Evolutionary conservation across 495 filamentous ascomycete genomes (phyloP).

Genomic region (Letharia columbiana): DNA sequence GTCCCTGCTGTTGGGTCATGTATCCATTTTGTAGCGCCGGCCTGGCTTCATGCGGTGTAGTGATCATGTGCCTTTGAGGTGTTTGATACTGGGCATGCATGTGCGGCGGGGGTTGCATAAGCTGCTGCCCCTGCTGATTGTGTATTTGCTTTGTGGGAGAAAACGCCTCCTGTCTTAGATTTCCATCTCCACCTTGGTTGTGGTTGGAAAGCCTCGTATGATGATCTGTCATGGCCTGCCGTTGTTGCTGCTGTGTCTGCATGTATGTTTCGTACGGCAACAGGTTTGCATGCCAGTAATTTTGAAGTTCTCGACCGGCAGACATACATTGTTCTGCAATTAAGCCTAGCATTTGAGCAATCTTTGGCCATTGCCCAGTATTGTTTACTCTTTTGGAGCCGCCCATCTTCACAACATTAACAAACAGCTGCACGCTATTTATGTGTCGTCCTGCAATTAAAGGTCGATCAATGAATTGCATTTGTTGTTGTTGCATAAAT

Average conservation of each 20-base stretch:
- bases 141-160: conserved; percentile 39
- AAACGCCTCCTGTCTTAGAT: conserved; percentile 23
- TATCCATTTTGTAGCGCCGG: conserved; percentile 22
- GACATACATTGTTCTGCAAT: conserved; percentile 54
- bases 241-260: conserved; percentile 51
- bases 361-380: conserved; percentile 59
- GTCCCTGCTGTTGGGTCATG: conserved; percentile 8
- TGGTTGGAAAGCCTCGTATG: conserved; percentile 16
- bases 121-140: conserved; percentile 41
- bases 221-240: conserved; percentile 24
- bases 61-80: conserved; percentile 16
- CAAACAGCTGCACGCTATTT: conserved; percentile 66
- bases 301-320: conserved; percentile 58
- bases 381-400: conserved; percentile 67
- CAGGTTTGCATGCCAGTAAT: conserved; percentile 66
- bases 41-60: conserved; percentile 16
- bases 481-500: conserved; percentile 62
- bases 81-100: conserved; percentile 25
- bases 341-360: conserved; percentile 61
- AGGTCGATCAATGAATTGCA: conserved; percentile 62
- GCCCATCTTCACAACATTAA: conserved; percentile 61
- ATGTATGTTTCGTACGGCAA: conserved; percentile 66
- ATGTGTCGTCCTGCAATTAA: conserved; percentile 60
- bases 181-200: conserved; percentile 24
- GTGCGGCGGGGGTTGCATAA: conserved; percentile 33